Conservation (phyloP, 2,329 filamentous ascomycete species). For the Aspergillus oerlinghausenensis region DNA sequence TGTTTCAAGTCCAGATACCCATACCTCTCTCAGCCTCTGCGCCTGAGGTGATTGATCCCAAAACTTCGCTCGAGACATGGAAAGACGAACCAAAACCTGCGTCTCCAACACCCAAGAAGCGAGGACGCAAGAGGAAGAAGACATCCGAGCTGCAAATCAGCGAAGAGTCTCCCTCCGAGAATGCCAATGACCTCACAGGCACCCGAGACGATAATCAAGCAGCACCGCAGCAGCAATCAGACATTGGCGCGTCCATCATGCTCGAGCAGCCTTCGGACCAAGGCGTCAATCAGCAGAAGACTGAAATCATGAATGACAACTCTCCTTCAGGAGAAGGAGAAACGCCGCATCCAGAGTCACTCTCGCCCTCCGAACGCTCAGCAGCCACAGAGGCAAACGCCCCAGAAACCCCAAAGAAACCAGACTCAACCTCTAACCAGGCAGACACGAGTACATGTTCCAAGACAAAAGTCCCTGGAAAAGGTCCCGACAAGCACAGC, state of each 20-base stretch:
- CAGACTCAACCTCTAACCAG: slow-evolving; percentile 3
- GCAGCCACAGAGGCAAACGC: neutral
- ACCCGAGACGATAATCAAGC: neutral
- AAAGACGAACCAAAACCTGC: neutral
- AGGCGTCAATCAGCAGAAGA: neutral
- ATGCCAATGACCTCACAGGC: slow-evolving; percentile 7
- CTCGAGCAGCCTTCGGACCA: neutral
- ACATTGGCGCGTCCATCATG: neutral
- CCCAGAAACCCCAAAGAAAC: slow-evolving; percentile 14
- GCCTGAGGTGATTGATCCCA: neutral
- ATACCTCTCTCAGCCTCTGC: neutral
- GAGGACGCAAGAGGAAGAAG: slow-evolving; percentile 40
- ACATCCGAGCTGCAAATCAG: slow-evolving; percentile 18
- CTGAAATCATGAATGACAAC: neutral
- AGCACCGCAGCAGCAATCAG: neutral
- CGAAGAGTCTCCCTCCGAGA: slow-evolving; percentile 4
- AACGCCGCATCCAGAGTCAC: neutral
- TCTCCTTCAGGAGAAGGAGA: neutral
- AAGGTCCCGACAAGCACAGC: slow-evolving; percentile 37
- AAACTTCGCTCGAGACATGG: neutral
- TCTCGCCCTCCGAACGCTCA: neutral
- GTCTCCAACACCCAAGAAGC: slow-evolving; percentile 35
- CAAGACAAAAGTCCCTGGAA: slow-evolving; percentile 6
- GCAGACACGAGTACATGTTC: neutral
- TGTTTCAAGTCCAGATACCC: neutral